These are phyloP conservation scores for Trametes polyzona DNA, from an alignment of 1,284 basidiomycete genomes.

Conservation along the genomic window DNA sequence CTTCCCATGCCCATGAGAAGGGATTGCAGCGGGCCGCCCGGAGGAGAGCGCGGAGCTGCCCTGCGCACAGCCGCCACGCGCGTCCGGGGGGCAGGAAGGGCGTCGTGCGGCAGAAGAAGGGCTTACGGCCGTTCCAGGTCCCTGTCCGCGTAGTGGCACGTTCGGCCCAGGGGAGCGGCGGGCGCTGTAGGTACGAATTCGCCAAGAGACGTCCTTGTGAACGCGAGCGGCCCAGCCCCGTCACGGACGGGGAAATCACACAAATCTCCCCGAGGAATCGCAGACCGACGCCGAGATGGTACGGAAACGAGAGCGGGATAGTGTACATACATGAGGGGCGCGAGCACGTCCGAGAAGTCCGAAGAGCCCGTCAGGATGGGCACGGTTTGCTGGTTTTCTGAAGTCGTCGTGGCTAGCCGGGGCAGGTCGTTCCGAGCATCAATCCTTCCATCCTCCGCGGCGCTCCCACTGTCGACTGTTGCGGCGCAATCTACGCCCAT, in stretches of 20 bases:
- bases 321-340: neutral
- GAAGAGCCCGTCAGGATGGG: neutral
- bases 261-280: neutral
- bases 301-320: neutral
- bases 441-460: neutral
- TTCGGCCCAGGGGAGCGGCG: neutral
- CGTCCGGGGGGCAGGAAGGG: neutral
- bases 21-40: neutral
- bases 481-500: neutral
- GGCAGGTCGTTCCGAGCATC: neutral
- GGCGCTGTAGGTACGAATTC: neutral
- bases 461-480: neutral
- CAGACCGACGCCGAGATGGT: neutral
- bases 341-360: neutral
- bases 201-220: neutral
- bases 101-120: conserved; percentile 8
- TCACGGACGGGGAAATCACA: neutral
- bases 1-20: conserved; percentile 9
- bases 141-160: neutral
- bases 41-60: neutral
- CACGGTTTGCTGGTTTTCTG: neutral
- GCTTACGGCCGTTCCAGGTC: conserved; percentile 6
- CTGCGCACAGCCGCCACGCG: conserved; percentile 8
- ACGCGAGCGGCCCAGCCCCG: neutral
- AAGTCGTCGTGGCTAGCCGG: too few relatives aligned